Evolutionary conservation across 2,329 filamentous ascomycete species (phyloP), one percentile per base, ranked within the genome.

Genomic region (Trichoderma guizhouense): DNA sequence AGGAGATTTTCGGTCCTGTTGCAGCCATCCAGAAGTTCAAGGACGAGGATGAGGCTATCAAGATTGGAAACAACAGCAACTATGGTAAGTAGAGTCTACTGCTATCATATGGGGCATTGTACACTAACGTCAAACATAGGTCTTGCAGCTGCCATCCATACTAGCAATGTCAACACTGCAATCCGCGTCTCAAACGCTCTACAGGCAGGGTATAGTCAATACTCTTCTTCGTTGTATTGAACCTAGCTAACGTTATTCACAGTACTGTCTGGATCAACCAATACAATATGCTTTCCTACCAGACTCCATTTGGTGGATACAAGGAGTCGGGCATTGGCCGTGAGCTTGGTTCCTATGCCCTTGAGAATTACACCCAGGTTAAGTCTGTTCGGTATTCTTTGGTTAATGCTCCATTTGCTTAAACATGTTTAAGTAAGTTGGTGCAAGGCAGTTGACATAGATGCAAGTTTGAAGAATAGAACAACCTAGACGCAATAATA

Each of bases 221-320:
- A 39, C 8, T 18, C 36, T 39, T 39, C 36, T 39, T 39, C 36
- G 36, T 8, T 39, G 36, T 18, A 18, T 39, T 8, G 15, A 39
- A 18, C 36, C 36, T 3, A 8, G 36, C 36, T 39, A 39, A 39
- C 7, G 36, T 8, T 18, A 39, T 18, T 39, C 15, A 39, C 15
- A 39, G 36, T 39, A 91, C 92, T 88, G 86, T 92, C 2, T 90
- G 89, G 68, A 86, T 90, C 30, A 91, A 91, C 76, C 73, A 74
- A 0, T 77, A 76, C 74, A 78, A 78, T 24, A 73, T 73, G 21
- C 53, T 77, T 4, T 74, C 74, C 58, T 74, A 76, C 0, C 79
- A 78, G 11, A 74, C 77, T 1, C 79, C 79, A 0, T 81, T 81
- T 73, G 80, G 80, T 0, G 79, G 80, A 7, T 74, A 79, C 7